Evolutionary conservation across 2,329 filamentous ascomycete species (phyloP), one percentile per base, ranked within the genome.

Genomic region (Pestalotiopsis sp.): DNA sequence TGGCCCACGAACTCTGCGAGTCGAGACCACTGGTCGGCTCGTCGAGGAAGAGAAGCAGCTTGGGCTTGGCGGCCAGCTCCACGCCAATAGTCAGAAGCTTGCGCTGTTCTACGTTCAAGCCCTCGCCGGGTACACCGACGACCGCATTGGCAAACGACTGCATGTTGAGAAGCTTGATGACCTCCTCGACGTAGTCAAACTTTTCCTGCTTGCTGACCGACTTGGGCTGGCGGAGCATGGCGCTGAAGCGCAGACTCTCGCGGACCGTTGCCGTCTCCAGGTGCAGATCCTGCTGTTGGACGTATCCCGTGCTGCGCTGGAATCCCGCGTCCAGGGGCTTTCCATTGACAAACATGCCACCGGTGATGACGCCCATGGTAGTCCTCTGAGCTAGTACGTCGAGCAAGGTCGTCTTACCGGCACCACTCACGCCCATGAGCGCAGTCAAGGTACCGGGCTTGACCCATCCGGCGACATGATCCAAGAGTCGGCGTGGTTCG

Each of bases 361-460:
- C 91, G 27, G 83, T 84, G 38, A 93, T 89, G 56, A 92, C 88
- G 78, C 91, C 91, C 86, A 92, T 91, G 2, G 89, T 92, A 4
- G 90, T 88, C 76, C 91, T 88, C 66, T 88, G 90, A 49, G 91
- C 91, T 65, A 93, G 83, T 9, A 91, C 90, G 78, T 93, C 90
- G 45, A 93, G 80, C 45, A 93, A 84, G 2, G 91, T 93, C 0
- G 91, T 93, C 77, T 93, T 93, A 67, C 91, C 91, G 39, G 91
- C 91, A 74, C 91, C 91, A 59, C 87, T 89, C 11, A 90, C 89
- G 79, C 90, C 86, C 91, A 93, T 93, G 1, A 97, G 84, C 1
- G 93, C 94, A 3, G 94, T 97, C 41, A 97, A 82, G 1, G 93
- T 97, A 38, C 94, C 94, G 0, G 94, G 94, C 78, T 95, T 95